These are phyloP conservation scores for Simplicillium aogashimaense DNA, from an alignment of 2,329 filamentous ascomycete genomes.

Conservation along the genomic window DNA sequence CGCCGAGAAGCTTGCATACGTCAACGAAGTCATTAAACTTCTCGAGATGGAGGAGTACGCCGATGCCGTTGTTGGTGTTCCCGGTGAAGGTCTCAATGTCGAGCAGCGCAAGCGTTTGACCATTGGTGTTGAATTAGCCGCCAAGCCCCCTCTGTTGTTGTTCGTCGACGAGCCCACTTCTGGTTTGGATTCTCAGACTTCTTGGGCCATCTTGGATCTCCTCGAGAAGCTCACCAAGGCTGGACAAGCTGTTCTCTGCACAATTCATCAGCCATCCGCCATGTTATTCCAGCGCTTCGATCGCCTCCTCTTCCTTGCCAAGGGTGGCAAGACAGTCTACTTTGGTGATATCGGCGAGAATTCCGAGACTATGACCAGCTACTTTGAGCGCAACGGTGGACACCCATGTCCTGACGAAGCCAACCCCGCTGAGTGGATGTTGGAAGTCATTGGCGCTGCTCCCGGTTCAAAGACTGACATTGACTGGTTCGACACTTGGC, in stretches of 20 bases:
- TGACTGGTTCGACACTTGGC: conserved; percentile 57
- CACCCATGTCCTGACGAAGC: conserved; percentile 53
- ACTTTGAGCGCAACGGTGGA: conserved; percentile 68
- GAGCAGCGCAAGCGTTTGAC: conserved; percentile 70
- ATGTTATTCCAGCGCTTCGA: conserved; percentile 92
- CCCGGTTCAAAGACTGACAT: conserved; percentile 53
- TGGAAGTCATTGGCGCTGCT: conserved; percentile 51
- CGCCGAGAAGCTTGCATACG: conserved; percentile 75
- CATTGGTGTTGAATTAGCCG: conserved; percentile 91
- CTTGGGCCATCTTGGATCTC: conserved; percentile 82
- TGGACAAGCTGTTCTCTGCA: conserved; percentile 91
- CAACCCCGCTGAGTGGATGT: conserved; percentile 80
- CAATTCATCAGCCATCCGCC: conserved; percentile 93
- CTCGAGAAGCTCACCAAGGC: conserved; percentile 83
- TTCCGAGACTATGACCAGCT: conserved; percentile 56
- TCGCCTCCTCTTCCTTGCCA: conserved; percentile 66
- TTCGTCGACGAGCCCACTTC: conserved; percentile 95
- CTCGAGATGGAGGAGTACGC: conserved; percentile 86
- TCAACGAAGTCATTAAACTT: conserved; percentile 82
- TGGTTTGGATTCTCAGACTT: conserved; percentile 85
- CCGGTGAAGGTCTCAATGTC: conserved; percentile 73
- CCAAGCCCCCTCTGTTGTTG: conserved; percentile 78
- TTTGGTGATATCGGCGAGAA: conserved; percentile 70
- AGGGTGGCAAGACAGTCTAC: conserved; percentile 70
- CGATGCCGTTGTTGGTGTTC: conserved; percentile 82